Evolutionary conservation across 768 basidiomycete species (phyloP).

Genomic region (Pisolithus tinctorius): DNA sequence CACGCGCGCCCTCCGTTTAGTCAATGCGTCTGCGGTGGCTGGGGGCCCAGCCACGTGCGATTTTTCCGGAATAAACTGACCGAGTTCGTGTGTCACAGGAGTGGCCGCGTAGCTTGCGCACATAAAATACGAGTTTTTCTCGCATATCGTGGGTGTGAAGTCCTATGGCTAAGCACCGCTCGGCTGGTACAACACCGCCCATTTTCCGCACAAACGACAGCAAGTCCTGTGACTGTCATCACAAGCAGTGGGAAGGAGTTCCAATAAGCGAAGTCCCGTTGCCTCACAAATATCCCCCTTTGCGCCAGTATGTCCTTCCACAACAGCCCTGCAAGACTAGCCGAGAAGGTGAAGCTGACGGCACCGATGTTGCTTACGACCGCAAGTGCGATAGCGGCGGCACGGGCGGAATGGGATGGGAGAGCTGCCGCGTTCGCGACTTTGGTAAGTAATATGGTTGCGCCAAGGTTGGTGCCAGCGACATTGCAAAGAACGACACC

Average conservation of each 20-base stretch:
- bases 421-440: slow-evolving; percentile 49
- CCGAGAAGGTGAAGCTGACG: slow-evolving; percentile 82
- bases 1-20: too few relatives aligned
- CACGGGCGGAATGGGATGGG: slow-evolving; percentile 33
- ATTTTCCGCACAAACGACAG: slow-evolving; percentile 75
- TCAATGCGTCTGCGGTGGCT: too few relatives aligned
- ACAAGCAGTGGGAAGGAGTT: slow-evolving; percentile 59
- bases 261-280: slow-evolving; percentile 63
- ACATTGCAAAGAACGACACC: slow-evolving; percentile 75
- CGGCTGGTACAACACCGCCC: slow-evolving; percentile 39
- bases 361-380: slow-evolving; percentile 88
- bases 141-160: too few relatives aligned
- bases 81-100: too few relatives aligned
- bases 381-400: slow-evolving; percentile 69
- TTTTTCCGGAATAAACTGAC: too few relatives aligned
- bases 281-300: slow-evolving; percentile 60
- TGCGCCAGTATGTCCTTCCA: slow-evolving; percentile 72
- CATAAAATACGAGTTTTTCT: too few relatives aligned
- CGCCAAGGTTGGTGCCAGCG: slow-evolving; percentile 87
- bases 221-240: slow-evolving; percentile 62
- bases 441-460: slow-evolving; percentile 83
- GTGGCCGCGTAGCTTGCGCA: too few relatives aligned
- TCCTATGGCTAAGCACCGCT: not conserved
- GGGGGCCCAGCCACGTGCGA: too few relatives aligned
- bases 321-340: slow-evolving; percentile 81